Evolutionary conservation across 495 filamentous ascomycete genomes (phyloP).

Genomic region (Xylaria flabelliformis): DNA sequence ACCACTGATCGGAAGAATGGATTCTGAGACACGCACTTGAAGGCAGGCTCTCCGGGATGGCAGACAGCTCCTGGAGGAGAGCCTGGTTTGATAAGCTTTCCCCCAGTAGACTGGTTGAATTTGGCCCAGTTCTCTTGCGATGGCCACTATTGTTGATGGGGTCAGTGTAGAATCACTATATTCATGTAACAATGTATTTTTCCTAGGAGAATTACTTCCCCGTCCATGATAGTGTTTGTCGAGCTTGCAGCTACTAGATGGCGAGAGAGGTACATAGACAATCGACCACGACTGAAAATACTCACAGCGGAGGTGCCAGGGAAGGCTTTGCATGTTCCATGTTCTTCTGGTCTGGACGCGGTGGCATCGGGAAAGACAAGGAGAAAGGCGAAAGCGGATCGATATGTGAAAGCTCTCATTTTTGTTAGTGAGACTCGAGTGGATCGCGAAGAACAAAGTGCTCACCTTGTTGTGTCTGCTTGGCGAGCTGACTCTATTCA

Average conservation of each 20-base stretch:
- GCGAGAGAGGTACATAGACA: not conserved
- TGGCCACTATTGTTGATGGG: constrained; percentile 37
- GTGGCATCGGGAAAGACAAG: constrained; percentile 29
- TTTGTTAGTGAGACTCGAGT: constrained; percentile 2
- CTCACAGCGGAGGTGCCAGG: constrained; percentile 37
- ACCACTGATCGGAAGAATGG: not conserved
- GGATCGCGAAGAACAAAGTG: not conserved
- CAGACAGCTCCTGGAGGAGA: constrained; percentile 62
- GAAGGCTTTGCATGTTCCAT: constrained; percentile 40
- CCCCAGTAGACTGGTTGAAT: constrained; percentile 49
- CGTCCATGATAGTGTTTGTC: not conserved
- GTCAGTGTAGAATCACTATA: constrained; percentile 4
- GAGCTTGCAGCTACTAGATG: not conserved
- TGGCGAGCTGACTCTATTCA: not conserved
- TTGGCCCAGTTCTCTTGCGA: constrained; percentile 38
- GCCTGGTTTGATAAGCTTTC: constrained; percentile 57
- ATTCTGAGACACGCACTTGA: not conserved
- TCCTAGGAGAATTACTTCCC: not conserved
- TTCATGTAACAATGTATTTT: not conserved
- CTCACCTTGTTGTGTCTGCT: not conserved
- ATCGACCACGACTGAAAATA: not conserved
- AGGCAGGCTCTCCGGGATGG: constrained; percentile 49
- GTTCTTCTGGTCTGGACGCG: constrained; percentile 8
- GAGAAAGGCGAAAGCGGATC: constrained; percentile 11
- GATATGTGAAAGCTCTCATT: constrained; percentile 20